phyloP scores from a whole-genome alignment of 768 basidiomycete genomes.

The Leccinum variicolor region DNA sequence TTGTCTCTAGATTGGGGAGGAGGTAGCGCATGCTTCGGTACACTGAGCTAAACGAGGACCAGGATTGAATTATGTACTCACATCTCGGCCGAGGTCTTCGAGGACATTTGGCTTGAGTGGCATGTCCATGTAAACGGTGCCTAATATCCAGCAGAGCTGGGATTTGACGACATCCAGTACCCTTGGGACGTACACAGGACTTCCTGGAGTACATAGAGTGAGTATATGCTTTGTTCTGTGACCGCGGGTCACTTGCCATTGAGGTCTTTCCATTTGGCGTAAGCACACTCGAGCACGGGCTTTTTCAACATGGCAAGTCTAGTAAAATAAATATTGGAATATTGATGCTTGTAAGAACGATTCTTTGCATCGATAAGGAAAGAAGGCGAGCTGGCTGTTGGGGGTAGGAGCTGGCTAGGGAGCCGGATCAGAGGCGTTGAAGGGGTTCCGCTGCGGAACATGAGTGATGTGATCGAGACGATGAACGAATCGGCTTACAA shows the following conservation, averaged over 20 bases:
- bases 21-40: constrained; percentile 77
- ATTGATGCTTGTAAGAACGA: constrained; percentile 63
- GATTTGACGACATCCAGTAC: constrained; percentile 87
- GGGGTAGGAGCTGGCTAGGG: constrained; percentile 29
- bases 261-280: constrained; percentile 46
- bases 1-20: constrained; percentile 75
- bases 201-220: constrained; percentile 39
- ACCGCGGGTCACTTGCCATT: constrained; percentile 31
- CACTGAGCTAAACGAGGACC: constrained; percentile 2
- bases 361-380: constrained; percentile 43
- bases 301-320: constrained; percentile 48
- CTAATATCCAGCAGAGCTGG: constrained; percentile 84
- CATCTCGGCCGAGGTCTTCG: constrained; percentile 90
- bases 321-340: constrained; percentile 70
- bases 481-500: not conserved
- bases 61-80: constrained; percentile 39
- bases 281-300: constrained; percentile 48
- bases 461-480: not conserved
- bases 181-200: constrained; percentile 67
- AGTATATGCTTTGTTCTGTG: constrained; percentile 2
- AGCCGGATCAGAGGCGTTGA: constrained; percentile 18
- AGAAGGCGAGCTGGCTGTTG: constrained; percentile 31
- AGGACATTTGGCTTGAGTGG: constrained; percentile 98
- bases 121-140: constrained; percentile 99
- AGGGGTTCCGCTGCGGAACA: constrained; percentile 19